Evolutionary conservation across 2,329 filamentous ascomycete species (phyloP), one percentile per base, ranked within the genome.

Genomic region (Bimuria novae-zelandiae): DNA sequence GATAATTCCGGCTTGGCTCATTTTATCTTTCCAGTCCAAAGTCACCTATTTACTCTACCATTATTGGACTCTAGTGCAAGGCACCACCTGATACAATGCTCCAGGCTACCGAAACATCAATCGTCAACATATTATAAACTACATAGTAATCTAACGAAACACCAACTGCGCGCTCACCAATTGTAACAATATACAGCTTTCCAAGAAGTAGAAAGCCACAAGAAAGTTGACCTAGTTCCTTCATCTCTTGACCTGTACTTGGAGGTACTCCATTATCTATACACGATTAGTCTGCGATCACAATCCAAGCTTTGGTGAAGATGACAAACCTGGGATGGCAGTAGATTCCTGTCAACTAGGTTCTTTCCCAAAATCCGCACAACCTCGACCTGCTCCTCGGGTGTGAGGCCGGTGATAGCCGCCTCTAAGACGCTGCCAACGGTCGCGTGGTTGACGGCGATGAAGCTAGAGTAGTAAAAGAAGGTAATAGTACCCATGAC

Each of bases 401-500:
- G 78, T 0, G 86, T 87, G 63, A 99, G 77, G n/a, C 92, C 92
- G 5, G 87, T 95, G 62, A 99, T 96, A 45, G 90, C 93, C 11
- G 86, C 85, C 79, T 99, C 93, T 63, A 99, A 89, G 30, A 99
- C 89, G 49, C 85, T 86, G 17, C 93, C 94, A 17, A 96, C 87
- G 51, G 82, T 91, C 33, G 89, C 86, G 75, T 93, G 91, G 80
- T 96, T 86, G 6, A 91, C 82, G 3, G 92, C 92, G 68, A 99
- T 93, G 74, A 99, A 99, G 69, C 89, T 94, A 74, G 97, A 92
- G 77, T 95, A 99, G 78, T 99, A 99, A 84, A 99, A 92, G 79
- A 92, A 97, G 14, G 93, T 86, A 68, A 99, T 97, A 76, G 96
- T 94, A 7, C 94, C 94, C 94, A 99, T 99, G 79, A 97, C 97